Conservation (phyloP, 2,329 filamentous ascomycete species). For the Harringtonia aguacate region DNA sequence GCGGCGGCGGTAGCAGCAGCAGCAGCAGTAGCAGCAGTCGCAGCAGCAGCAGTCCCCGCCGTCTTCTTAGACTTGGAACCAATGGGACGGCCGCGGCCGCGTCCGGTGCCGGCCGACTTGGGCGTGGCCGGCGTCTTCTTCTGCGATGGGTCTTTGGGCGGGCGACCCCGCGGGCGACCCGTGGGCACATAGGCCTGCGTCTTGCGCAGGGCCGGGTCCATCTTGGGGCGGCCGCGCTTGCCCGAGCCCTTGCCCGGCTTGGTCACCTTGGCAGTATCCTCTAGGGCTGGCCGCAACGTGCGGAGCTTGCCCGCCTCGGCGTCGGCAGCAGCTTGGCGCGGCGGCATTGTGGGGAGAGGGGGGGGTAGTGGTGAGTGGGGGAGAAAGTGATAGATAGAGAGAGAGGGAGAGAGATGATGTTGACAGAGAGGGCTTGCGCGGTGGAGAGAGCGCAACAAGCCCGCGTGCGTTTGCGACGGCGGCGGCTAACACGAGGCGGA, state of each 20-base stretch:
- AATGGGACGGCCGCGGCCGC: constrained; percentile 11
- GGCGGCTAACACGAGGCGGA: too few species aligned
- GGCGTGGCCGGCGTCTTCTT: constrained; percentile 6
- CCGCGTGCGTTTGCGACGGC: too few species aligned
- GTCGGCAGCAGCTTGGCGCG: neutral
- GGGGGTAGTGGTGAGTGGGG: too few species aligned
- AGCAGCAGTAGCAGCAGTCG: neutral
- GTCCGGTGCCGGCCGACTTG: constrained; percentile 8
- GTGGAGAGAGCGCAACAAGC: too few species aligned
- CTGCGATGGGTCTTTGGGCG: constrained; percentile 12
- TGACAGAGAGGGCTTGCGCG: too few species aligned
- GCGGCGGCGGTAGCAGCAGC: neutral
- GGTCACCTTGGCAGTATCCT: constrained; percentile 13
- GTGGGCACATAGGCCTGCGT: constrained; percentile 14
- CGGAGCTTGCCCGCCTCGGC: neutral
- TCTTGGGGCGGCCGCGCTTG: constrained; percentile 14
- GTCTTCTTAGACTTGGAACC: constrained; percentile 12
- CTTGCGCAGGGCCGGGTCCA: constrained; percentile 14
- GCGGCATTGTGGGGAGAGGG: neutral
- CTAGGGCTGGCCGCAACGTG: constrained; percentile 10
- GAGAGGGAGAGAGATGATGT: too few species aligned
- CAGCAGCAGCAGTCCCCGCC: neutral
- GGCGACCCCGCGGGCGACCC: constrained; percentile 14
- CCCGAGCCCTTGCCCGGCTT: constrained; percentile 12
- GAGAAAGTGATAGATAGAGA: too few species aligned